Percentiles rank a stretch among this genome's conserved stretches.
Conservation (phyloP, 2,329 filamentous ascomycete species). For the Chaetomium sp. region DNA sequence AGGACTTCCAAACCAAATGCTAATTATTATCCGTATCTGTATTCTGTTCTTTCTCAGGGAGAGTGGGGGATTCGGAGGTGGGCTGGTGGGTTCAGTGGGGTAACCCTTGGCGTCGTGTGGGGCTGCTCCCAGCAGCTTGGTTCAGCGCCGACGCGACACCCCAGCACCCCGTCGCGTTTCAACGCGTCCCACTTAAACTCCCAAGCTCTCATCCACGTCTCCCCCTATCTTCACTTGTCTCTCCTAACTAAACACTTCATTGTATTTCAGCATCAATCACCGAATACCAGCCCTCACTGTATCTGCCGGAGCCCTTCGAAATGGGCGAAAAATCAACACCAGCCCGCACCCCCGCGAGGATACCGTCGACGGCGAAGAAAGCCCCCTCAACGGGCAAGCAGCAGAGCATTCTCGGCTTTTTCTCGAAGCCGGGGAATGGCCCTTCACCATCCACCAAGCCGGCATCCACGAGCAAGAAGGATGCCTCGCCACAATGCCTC, state of each 20-base stretch:
- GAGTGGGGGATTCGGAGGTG: not conserved
- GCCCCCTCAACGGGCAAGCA: constrained; percentile 48
- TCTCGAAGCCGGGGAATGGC: constrained; percentile 51
- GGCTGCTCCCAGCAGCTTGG: constrained; percentile 8
- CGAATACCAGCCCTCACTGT: too few relatives aligned
- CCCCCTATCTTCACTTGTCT: too few relatives aligned
- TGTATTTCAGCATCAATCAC: too few relatives aligned
- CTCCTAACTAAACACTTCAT: too few relatives aligned
- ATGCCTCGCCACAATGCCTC: constrained; percentile 33
- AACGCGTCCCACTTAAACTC: constrained; percentile 20
- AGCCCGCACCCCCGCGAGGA: constrained; percentile 33
- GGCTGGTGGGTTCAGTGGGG: not conserved
- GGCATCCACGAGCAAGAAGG: constrained; percentile 23
- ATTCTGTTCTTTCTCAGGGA: not conserved
- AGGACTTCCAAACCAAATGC: too few relatives aligned
- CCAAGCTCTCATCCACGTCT: too few relatives aligned
- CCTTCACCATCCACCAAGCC: constrained; percentile 25
- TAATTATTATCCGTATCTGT: too few relatives aligned
- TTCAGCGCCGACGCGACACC: constrained; percentile 18
- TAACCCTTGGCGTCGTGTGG: not conserved
- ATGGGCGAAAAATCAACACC: constrained; percentile 27
- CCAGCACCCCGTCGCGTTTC: constrained; percentile 17
- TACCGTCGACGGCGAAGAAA: constrained; percentile 33
- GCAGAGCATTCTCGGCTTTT: constrained; percentile 76
- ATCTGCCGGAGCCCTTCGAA: not conserved